Conservation (phyloP, 306 rosid species). For the Vigna angularis region DNA sequence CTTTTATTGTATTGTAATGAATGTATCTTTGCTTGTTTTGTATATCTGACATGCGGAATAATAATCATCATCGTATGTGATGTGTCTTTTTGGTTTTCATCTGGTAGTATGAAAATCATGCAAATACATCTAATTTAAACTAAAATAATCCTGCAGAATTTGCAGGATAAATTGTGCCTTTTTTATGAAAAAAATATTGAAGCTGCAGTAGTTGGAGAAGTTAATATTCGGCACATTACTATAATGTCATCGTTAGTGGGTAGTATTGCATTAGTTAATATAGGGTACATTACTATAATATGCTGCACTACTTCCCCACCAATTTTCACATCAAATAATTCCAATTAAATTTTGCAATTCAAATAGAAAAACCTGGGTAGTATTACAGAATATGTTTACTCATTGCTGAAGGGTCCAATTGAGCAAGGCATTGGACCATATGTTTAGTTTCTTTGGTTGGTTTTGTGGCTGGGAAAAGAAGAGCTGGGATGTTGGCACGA, state of each 20-base stretch:
- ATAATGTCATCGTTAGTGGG: conserved; percentile 1
- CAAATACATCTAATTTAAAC: conserved; percentile 19
- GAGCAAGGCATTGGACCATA: neutral
- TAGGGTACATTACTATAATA: neutral
- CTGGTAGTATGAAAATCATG: neutral
- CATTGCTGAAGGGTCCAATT: conserved; percentile 13
- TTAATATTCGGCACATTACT: neutral
- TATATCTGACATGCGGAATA: conserved; percentile 5
- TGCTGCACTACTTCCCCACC: neutral
- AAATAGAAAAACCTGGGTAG: neutral
- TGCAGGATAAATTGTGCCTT: neutral
- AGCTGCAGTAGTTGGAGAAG: conserved; percentile 14
- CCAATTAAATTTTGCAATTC: conserved; percentile 4
- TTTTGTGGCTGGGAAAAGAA: conserved; percentile 12
- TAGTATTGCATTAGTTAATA: conserved; percentile 3
- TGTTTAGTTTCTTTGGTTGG: neutral
- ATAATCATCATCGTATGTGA: neutral
- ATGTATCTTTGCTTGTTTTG: conserved; percentile 22
- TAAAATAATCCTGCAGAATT: conserved; percentile 1
- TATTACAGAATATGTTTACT: neutral
- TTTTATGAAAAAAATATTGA: conserved; percentile 9
- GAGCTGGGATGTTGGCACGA: conserved; percentile 1
- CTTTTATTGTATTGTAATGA: conserved; percentile 21
- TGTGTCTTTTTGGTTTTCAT: neutral
- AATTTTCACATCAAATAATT: neutral